Percentiles rank a stretch among this genome's conserved stretches.
These are phyloP conservation scores for Teunomyces pallodes DNA, from an alignment of 805 yeast genomes.

Conservation along the genomic window DNA sequence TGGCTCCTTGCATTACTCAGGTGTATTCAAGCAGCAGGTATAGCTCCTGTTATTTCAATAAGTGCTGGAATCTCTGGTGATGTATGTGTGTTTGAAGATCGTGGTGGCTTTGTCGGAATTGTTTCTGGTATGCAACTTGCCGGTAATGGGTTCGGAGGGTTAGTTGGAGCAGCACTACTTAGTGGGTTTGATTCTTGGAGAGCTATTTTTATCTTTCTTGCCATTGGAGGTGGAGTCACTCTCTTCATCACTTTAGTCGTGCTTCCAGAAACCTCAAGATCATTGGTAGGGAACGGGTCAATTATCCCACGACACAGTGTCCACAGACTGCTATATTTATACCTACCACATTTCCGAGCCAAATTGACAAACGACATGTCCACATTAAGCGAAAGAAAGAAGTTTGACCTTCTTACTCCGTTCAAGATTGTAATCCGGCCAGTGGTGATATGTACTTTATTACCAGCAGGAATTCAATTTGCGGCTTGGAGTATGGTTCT, in stretches of 20 bases:
- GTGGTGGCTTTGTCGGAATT: conserved; percentile 73
- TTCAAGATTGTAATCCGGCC: conserved; percentile 41
- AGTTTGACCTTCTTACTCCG: conserved; percentile 20
- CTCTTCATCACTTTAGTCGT: conserved; percentile 16
- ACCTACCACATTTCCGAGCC: conserved; percentile 10
- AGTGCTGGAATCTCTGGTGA: conserved; percentile 75
- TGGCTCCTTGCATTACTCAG: conserved; percentile 63
- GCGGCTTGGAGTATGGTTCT: conserved; percentile 68
- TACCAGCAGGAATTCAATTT: conserved; percentile 63
- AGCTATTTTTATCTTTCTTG: conserved; percentile 72
- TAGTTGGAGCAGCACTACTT: conserved; percentile 53
- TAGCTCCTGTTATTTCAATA: conserved; percentile 73
- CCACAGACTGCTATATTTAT: conserved; percentile 46
- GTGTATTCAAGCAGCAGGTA: conserved; percentile 75
- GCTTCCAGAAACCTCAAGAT: conserved; percentile 75
- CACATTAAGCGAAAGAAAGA: conserved; percentile 7
- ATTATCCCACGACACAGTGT: conserved; percentile 44
- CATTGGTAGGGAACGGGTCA: conserved; percentile 76
- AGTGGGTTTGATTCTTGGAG: conserved; percentile 53
- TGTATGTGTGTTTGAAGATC: conserved; percentile 57
- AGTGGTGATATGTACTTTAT: conserved; percentile 47
- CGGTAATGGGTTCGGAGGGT: conserved; percentile 78
- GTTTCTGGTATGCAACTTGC: conserved; percentile 62
- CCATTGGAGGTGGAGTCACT: conserved; percentile 57
- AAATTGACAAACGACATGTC: conserved; percentile 9